Evolutionary conservation across 495 filamentous ascomycete genomes (phyloP).

Genomic region (Penicillium samsonianum): DNA sequence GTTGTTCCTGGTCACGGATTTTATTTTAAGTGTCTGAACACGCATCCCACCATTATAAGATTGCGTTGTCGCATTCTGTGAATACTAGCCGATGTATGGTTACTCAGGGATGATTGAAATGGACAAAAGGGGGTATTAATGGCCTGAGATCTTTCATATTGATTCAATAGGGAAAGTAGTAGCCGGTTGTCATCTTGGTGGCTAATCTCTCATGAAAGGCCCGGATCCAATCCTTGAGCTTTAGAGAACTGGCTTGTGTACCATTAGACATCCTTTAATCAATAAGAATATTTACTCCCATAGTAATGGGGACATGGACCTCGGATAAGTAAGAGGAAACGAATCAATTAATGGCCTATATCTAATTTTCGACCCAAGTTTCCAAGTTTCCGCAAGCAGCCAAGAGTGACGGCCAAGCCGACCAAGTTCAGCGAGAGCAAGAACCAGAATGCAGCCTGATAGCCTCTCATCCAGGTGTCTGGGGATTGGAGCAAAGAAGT

Average conservation of each 20-base stretch:
- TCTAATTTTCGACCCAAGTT: slow-evolving; percentile 52
- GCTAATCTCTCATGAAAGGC: background rate
- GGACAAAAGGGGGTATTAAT: background rate
- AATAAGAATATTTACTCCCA: background rate
- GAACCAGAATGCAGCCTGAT: slow-evolving; percentile 54
- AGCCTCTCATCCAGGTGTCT: slow-evolving; percentile 50
- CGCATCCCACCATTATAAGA: background rate
- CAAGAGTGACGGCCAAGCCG: slow-evolving; percentile 13
- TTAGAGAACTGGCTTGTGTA: background rate
- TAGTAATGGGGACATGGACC: background rate
- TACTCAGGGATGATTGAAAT: background rate
- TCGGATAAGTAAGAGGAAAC: background rate
- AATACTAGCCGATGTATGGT: slow-evolving; percentile 15
- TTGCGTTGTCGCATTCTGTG: slow-evolving; percentile 1
- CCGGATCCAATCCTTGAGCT: background rate
- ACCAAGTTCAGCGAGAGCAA: slow-evolving; percentile 37
- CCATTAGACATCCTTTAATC: background rate
- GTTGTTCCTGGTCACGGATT: background rate
- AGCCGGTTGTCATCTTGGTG: background rate
- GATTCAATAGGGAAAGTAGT: background rate
- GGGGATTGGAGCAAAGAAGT: slow-evolving; percentile 5
- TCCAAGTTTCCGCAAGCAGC: slow-evolving; percentile 41
- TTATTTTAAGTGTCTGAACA: background rate
- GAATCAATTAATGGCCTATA: background rate
- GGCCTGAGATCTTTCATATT: background rate